Conservation (phyloP, 2,329 filamentous ascomycete genomes). For the Fusarium sp. region DNA sequence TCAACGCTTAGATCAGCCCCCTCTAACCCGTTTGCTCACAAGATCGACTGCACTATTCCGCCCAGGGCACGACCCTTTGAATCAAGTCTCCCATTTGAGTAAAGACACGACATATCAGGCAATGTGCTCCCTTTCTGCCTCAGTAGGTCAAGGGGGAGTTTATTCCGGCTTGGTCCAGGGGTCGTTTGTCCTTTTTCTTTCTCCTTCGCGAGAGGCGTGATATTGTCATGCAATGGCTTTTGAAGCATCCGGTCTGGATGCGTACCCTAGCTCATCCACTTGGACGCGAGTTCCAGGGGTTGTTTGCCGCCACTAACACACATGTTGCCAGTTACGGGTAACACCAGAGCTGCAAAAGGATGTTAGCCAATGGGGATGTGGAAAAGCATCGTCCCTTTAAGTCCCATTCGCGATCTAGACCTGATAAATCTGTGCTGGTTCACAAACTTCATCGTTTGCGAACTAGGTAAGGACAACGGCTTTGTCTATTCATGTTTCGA, state of each 20-base stretch:
- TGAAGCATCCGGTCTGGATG: background rate
- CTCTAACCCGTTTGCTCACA: background rate
- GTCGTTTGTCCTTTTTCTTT: background rate
- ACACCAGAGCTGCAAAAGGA: constrained; percentile 10
- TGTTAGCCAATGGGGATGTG: constrained; percentile 22
- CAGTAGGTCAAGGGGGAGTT: constrained; percentile 5
- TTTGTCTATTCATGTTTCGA: background rate
- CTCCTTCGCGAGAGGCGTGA: background rate
- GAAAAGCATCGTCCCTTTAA: background rate
- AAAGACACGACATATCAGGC: constrained; percentile 15
- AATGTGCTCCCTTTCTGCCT: constrained; percentile 16
- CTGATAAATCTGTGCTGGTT: background rate
- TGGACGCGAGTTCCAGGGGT: background rate
- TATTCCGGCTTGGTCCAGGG: background rate
- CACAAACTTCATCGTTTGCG: background rate
- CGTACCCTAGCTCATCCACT: background rate
- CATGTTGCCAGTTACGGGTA: background rate
- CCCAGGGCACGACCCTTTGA: constrained; percentile 24
- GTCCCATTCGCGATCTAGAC: constrained; percentile 3
- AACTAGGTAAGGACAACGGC: background rate
- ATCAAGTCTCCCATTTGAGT: constrained; percentile 20
- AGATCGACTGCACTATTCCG: constrained; percentile 33
- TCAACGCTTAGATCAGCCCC: constrained; percentile 25
- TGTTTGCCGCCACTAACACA: background rate
- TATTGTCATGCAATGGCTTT: background rate